These are phyloP conservation scores for Kwoniella shivajii DNA, from an alignment of 1,284 basidiomycete genomes.

Conservation along the genomic window DNA sequence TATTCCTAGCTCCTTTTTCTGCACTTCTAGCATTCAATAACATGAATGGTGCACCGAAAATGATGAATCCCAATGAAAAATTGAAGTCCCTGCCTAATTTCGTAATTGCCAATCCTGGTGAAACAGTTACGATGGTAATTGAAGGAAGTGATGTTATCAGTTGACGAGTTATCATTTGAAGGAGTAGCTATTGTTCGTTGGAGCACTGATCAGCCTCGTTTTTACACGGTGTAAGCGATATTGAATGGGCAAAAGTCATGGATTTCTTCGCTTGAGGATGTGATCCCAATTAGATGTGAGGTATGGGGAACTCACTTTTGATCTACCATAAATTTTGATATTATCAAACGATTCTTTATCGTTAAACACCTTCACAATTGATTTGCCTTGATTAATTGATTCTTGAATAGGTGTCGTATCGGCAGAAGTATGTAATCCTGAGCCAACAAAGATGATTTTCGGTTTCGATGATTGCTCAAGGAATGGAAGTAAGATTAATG, in stretches of 20 bases:
- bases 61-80: background rate
- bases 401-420: background rate
- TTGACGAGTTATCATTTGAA: constrained; percentile 23
- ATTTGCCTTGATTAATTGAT: background rate
- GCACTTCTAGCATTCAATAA: constrained; percentile 12
- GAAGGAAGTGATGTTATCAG: constrained; percentile 17
- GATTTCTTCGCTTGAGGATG: too few relatives aligned
- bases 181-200: constrained; percentile 28
- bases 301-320: constrained; percentile 18
- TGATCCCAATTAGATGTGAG: too few relatives aligned
- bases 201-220: too few relatives aligned
- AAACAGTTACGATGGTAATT: constrained; percentile 17
- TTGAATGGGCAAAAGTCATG: too few relatives aligned
- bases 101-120: constrained; percentile 21
- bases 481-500: constrained; percentile 22
- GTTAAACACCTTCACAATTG: constrained; percentile 7
- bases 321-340: constrained; percentile 15
- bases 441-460: constrained; percentile 17
- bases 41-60: constrained; percentile 3
- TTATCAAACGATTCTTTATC: constrained; percentile 7
- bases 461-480: constrained; percentile 11
- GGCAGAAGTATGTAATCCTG: constrained; percentile 17
- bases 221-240: too few relatives aligned
- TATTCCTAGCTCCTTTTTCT: constrained; percentile 12
- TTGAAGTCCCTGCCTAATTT: constrained; percentile 21